These are phyloP conservation scores for Ascochyta rabiei DNA, from an alignment of 2,329 filamentous ascomycete species.

Conservation along the genomic window DNA sequence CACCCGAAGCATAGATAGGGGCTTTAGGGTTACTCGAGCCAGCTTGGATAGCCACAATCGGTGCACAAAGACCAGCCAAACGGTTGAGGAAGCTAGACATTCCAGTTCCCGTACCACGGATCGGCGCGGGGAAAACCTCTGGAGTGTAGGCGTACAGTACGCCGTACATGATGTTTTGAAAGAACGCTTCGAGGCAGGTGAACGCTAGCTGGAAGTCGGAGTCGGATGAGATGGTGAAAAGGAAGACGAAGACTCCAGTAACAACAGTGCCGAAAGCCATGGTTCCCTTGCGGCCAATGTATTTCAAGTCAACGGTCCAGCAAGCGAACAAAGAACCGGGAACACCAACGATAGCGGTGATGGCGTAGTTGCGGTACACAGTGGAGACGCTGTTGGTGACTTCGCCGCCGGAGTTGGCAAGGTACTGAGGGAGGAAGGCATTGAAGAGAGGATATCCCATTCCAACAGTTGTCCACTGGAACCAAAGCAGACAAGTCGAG, in stretches of 20 bases:
- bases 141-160: conserved; percentile 79
- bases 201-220: conserved; percentile 67
- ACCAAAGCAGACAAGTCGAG: conserved; percentile 67
- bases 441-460: conserved; percentile 91
- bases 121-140: conserved; percentile 75
- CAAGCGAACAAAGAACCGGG: conserved; percentile 78
- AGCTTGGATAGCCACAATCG: conserved; percentile 64
- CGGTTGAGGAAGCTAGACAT: conserved; percentile 75
- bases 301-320: conserved; percentile 74
- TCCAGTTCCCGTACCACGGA: conserved; percentile 73
- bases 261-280: conserved; percentile 71
- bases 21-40: conserved; percentile 47
- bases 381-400: conserved; percentile 36
- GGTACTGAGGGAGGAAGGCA: conserved; percentile 86
- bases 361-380: conserved; percentile 80
- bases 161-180: conserved; percentile 66
- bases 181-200: conserved; percentile 71
- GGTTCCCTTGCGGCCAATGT: conserved; percentile 73
- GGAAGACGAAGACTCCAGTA: conserved; percentile 71
- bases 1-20: conserved; percentile 53
- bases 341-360: conserved; percentile 77
- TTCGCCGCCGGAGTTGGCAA: conserved; percentile 62
- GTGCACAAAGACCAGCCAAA: conserved; percentile 69
- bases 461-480: conserved; percentile 81
- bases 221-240: conserved; percentile 65